These are phyloP conservation scores for Aegilops umbellulata DNA, from an alignment of 176 grass and related monocot genomes.

Conservation along the genomic window DNA sequence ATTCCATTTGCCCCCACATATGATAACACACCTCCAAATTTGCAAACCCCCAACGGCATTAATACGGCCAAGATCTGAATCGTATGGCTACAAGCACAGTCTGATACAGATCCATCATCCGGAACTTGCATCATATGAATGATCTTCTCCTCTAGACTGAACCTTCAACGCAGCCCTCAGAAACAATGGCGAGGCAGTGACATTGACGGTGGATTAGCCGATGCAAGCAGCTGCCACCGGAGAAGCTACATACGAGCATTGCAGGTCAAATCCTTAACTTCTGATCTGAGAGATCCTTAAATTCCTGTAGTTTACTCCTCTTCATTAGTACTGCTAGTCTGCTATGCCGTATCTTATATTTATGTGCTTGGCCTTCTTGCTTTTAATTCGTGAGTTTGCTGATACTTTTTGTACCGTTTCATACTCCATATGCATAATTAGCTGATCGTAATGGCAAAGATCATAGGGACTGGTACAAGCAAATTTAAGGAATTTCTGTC, in stretches of 20 bases:
- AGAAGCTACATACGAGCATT: conserved; percentile 9
- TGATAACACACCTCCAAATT: conserved; percentile 67
- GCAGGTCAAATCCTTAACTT: conserved; percentile 70
- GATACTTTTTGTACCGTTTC: conserved; percentile 16
- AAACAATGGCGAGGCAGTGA: conserved; percentile 9
- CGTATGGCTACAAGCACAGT: not conserved
- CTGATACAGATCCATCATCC: not conserved
- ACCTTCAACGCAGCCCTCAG: conserved; percentile 13
- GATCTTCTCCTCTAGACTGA: conserved; percentile 25
- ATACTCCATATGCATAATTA: conserved; percentile 12
- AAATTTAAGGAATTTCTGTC: not conserved
- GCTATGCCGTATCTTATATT: conserved; percentile 8
- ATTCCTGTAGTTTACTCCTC: conserved; percentile 28
- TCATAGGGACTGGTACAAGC: not conserved
- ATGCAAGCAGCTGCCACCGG: not conserved
- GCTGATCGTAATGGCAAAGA: conserved; percentile 15
- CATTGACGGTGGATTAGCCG: conserved; percentile 9
- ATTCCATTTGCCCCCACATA: conserved; percentile 58
- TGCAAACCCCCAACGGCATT: conserved; percentile 11
- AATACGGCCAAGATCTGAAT: conserved; percentile 44
- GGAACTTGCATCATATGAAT: conserved; percentile 25
- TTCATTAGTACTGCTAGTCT: not conserved
- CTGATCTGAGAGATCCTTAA: conserved; percentile 35
- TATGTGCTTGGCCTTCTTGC: conserved; percentile 30
- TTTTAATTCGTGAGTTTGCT: conserved; percentile 21